A percentile compares a stretch with the other conserved stretches of the same genome.
phyloP scores from a whole-genome alignment of 73 alveolate species.

The Paramecium sexaurelia region DNA sequence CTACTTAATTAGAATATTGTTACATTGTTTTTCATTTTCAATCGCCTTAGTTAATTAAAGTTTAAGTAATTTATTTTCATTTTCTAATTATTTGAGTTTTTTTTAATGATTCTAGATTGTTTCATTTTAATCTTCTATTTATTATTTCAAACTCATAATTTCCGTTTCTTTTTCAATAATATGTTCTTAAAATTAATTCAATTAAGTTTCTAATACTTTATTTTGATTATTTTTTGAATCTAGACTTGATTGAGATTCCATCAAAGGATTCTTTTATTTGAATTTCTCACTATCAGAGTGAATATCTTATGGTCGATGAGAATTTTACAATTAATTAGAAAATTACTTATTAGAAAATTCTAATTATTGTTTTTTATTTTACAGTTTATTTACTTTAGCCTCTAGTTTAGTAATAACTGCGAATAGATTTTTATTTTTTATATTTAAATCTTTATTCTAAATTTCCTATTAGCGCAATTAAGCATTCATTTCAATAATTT shows the following conservation, averaged over 20 bases:
- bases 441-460: background rate
- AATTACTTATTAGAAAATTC: background rate
- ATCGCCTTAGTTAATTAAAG: background rate
- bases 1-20: background rate
- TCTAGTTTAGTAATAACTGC: background rate
- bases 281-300: background rate
- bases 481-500: background rate
- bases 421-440: background rate
- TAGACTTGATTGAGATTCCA: background rate
- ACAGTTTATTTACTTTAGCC: background rate
- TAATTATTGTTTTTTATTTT: background rate
- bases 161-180: background rate
- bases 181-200: background rate
- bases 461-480: background rate
- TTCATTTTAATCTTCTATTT: background rate
- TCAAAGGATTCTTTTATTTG: background rate
- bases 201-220: background rate
- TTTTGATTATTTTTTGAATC: background rate
- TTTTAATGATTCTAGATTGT: background rate
- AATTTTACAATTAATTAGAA: background rate
- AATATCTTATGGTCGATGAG: background rate
- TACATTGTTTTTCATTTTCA: background rate
- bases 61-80: conserved; percentile 8
- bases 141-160: background rate
- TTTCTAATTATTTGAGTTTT: background rate